Percentiles rank a stretch among this genome's conserved stretches.
phyloP scores from a whole-genome alignment of 768 basidiomycete genomes.

The Sistotremastrum niveocremeum region DNA sequence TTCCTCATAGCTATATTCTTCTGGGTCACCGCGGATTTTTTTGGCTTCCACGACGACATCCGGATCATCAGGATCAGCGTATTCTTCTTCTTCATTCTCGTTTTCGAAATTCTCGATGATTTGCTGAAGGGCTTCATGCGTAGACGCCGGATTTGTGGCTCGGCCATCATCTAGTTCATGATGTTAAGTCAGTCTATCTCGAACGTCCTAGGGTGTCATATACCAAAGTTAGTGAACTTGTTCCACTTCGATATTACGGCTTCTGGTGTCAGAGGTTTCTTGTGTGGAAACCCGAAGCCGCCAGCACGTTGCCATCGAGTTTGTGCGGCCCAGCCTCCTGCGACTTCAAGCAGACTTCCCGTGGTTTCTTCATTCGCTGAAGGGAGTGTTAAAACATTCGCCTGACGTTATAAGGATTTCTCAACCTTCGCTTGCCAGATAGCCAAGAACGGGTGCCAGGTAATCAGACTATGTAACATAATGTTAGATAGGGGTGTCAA shows the following conservation, averaged over 20 bases:
- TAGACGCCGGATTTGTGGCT: conserved; percentile 65
- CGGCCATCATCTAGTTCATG: conserved; percentile 52
- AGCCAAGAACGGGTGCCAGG: conserved; percentile 88
- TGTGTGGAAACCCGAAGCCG: conserved; percentile 78
- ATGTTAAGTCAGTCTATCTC: not conserved
- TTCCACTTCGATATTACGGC: conserved; percentile 70
- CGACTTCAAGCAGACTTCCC: conserved; percentile 72
- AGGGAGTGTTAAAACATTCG: not conserved
- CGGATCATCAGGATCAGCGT: conserved; percentile 71
- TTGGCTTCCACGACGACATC: conserved; percentile 75
- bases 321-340: conserved; percentile 85
- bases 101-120: conserved; percentile 49
- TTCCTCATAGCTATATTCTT: conserved; percentile 68
- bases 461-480: conserved; percentile 57
- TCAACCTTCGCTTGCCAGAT: conserved; percentile 60
- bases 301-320: conserved; percentile 87
- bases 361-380: conserved; percentile 58
- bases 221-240: conserved; percentile 73
- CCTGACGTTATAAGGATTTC: not conserved
- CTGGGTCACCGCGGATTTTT: conserved; percentile 35
- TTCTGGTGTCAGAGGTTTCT: conserved; percentile 64
- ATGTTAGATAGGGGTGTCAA: not conserved
- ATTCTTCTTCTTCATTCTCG: conserved; percentile 22
- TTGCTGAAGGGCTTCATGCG: conserved; percentile 65
- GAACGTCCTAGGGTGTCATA: conserved; percentile 11